Evolutionary conservation across 2,329 filamentous ascomycete genomes (phyloP).

Genomic region (Zymoseptoria ardabiliae): DNA sequence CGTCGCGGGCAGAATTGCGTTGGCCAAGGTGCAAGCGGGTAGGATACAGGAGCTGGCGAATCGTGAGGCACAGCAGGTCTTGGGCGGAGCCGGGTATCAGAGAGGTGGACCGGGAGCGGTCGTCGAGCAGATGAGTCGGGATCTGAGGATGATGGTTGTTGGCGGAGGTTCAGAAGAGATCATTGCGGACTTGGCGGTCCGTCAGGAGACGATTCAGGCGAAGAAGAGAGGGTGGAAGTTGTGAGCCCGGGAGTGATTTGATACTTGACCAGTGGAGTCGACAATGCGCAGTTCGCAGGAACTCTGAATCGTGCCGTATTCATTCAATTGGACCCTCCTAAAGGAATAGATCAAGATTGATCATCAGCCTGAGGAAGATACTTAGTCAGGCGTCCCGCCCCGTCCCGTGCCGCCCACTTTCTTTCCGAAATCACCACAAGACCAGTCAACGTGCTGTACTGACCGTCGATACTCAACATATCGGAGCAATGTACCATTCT

Average conservation of each 20-base stretch:
- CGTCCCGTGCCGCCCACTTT: too few relatives aligned
- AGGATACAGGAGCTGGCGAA: conserved; percentile 47
- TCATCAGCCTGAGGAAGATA: too few relatives aligned
- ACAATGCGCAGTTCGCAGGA: not conserved
- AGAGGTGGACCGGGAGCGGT: conserved; percentile 44
- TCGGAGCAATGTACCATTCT: too few relatives aligned
- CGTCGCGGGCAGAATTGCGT: conserved; percentile 46
- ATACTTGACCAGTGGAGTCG: not conserved
- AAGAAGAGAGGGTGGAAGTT: conserved; percentile 40
- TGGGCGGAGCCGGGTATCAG: conserved; percentile 48
- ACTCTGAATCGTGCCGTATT: too few relatives aligned
- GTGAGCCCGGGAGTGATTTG: conserved; percentile 15
- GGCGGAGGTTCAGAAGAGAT: conserved; percentile 31
- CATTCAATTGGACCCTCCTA: too few relatives aligned
- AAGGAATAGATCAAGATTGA: too few relatives aligned
- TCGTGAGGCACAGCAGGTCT: conserved; percentile 49
- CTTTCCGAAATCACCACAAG: too few relatives aligned
- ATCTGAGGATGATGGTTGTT: conserved; percentile 42
- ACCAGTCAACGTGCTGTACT: too few relatives aligned
- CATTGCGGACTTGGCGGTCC: conserved; percentile 28
- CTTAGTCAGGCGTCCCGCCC: too few relatives aligned
- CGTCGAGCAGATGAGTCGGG: conserved; percentile 48
- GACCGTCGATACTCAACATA: too few relatives aligned
- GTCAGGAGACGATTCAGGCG: conserved; percentile 29
- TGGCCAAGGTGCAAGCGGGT: conserved; percentile 47